A percentile compares a stretch with the other conserved stretches of the same genome.
Evolutionary conservation across 257 asterid species (phyloP).

Genomic region (Solanum bulbocastanum): DNA sequence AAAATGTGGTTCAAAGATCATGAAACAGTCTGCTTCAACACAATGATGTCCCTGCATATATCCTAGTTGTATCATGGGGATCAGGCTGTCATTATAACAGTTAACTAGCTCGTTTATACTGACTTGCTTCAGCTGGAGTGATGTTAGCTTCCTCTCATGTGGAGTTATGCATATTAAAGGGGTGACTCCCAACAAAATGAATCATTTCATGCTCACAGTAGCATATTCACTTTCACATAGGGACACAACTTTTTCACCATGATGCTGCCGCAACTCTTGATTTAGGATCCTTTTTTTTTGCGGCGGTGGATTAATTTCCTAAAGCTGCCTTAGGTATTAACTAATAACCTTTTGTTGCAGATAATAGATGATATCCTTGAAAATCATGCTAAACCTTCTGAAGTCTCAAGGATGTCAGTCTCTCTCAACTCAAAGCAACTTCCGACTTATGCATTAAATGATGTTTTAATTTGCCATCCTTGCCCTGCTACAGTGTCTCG

Average conservation of each 20-base stretch:
- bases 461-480: slow-evolving; percentile 59
- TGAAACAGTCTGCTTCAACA: not conserved
- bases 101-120: not conserved
- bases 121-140: not conserved
- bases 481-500: slow-evolving; percentile 67
- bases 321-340: not conserved
- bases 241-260: not conserved
- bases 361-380: slow-evolving; percentile 55
- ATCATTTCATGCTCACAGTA: not conserved
- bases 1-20: not conserved
- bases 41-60: not conserved
- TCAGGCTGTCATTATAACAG: not conserved
- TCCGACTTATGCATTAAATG: slow-evolving; percentile 55
- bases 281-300: not conserved
- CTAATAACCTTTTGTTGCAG: slow-evolving; percentile 15
- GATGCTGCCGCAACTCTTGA: not conserved
- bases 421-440: slow-evolving; percentile 52
- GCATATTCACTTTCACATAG: not conserved
- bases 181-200: not conserved
- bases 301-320: not conserved
- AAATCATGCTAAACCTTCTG: slow-evolving; percentile 43
- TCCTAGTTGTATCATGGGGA: not conserved
- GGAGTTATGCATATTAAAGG: not conserved
- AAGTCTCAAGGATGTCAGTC: slow-evolving; percentile 66
- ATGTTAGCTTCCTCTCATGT: not conserved